Base-by-base conservation (phyloP, 2,329 filamentous ascomycete species). In the Coniochaeta pulveracea region DNA sequence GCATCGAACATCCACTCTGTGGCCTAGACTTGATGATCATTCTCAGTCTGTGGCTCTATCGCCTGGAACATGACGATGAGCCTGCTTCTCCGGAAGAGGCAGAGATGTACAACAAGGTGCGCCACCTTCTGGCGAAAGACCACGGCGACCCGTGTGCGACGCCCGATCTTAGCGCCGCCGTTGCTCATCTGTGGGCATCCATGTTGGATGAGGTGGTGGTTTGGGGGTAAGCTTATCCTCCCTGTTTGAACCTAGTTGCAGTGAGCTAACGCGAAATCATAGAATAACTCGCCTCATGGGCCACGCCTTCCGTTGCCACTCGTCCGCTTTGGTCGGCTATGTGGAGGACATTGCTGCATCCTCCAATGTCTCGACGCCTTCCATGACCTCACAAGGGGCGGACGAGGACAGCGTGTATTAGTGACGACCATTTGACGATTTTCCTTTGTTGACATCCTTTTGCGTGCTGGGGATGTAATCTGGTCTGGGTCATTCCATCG, bases 191-290 rank as follows among this genome's bases (percentile, higher is more conserved):
- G 28, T 98, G 91, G 91, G 91, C 89, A 48, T 89, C 85, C 43
- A 95, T 96, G 81, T 78, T 96, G 43, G 91, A 96, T 54, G 91
- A 95, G 61, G 91, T 96, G 42, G 89, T 96, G 46, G 91, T 98
- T 40, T 96, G 91, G 91, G 91, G 91, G 86, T 94, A 80, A 76
- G 86, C 82, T 3, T 4, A 4, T 6, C n/a, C 12, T 26, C 19
- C 21, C n/a, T n/a, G n/a, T n/a, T n/a, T n/a, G n/a, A n/a, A n/a
- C n/a, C n/a, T n/a, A 12, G n/a, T 14, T 17, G n/a, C 3, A 11
- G 7, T 15, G 21, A 19, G 45, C 70, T 75, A 65, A 77, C 4
- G 16, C 15, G 19, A 10, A 19, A n/a, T 30, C 32, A 16, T 49
- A 89, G 84, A 37, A 89, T 93, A 53, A 89, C 85, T 47, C 86